These are phyloP conservation scores for Opeltia flavorubescens DNA, from an alignment of 495 filamentous ascomycete genomes.

Conservation along the genomic window DNA sequence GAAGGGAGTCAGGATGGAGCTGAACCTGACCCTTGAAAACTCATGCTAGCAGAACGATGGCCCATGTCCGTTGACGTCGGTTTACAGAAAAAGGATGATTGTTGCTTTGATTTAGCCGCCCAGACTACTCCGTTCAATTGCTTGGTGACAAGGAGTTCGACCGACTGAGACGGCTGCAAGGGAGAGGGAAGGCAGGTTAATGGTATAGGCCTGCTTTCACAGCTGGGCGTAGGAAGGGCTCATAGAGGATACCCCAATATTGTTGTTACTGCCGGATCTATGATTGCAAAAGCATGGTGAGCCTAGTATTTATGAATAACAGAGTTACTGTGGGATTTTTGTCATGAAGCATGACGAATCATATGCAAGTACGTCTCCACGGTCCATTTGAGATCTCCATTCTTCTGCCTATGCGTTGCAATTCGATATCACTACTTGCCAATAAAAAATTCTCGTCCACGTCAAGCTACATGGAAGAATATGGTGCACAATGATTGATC, in stretches of 20 bases:
- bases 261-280: background rate
- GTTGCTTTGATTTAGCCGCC: background rate
- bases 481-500: too few species aligned
- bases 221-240: background rate
- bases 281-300: background rate
- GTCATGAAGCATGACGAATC: too few species aligned
- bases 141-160: background rate
- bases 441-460: too few species aligned
- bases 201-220: too few species aligned
- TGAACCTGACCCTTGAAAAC: conserved; percentile 12
- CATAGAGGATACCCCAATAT: background rate
- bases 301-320: background rate
- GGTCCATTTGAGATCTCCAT: too few species aligned
- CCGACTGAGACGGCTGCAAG: background rate
- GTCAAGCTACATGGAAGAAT: too few species aligned
- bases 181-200: background rate
- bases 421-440: too few species aligned
- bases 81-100: background rate
- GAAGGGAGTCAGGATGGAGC: conserved; percentile 20
- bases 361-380: too few species aligned
- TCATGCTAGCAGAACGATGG: conserved; percentile 14
- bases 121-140: background rate
- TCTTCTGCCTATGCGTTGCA: too few species aligned
- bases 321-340: background rate
- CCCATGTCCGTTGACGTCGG: background rate